Conservation (phyloP, 2,329 filamentous ascomycete genomes). For the Clonostachys solani region DNA sequence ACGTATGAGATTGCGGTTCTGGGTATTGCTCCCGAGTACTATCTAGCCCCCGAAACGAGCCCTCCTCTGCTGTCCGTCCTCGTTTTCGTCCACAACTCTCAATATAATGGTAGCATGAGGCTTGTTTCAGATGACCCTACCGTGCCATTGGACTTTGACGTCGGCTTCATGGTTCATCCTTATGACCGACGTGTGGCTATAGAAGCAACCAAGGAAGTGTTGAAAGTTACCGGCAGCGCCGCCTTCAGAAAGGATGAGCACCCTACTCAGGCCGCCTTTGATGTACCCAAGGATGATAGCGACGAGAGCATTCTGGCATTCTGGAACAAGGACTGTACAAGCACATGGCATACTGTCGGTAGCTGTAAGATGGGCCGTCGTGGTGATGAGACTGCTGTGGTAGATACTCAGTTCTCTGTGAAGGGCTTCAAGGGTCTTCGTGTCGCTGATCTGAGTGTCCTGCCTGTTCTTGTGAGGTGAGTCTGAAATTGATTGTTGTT, state of each 20-base stretch:
- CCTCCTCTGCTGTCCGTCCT: constrained; percentile 35
- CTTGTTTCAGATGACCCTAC: constrained; percentile 47
- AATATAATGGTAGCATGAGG: constrained; percentile 44
- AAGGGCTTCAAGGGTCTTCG: constrained; percentile 24
- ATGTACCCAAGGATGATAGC: constrained; percentile 10
- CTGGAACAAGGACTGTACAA: no score
- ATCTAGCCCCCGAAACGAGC: constrained; percentile 27
- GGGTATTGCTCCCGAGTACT: constrained; percentile 34
- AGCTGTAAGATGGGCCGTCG: no score
- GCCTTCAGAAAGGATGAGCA: no score
- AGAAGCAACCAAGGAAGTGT: no score
- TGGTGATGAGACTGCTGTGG: no score
- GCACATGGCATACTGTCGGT: no score
- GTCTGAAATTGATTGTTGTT: no score
- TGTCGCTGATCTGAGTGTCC: constrained; percentile 26
- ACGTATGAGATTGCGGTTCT: constrained; percentile 51
- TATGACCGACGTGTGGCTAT: constrained; percentile 47
- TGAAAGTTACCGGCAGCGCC: no score
- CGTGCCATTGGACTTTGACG: constrained; percentile 46
- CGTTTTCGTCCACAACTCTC: constrained; percentile 48
- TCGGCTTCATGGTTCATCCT: constrained; percentile 45
- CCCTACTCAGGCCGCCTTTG: no score
- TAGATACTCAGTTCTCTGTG: constrained; percentile 8
- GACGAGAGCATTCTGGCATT: no score
- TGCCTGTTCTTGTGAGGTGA: constrained; percentile 10